These are phyloP conservation scores for Nothophytophthora sp. DNA, from an alignment of 352 stramenopile genomes.

Conservation along the genomic window DNA sequence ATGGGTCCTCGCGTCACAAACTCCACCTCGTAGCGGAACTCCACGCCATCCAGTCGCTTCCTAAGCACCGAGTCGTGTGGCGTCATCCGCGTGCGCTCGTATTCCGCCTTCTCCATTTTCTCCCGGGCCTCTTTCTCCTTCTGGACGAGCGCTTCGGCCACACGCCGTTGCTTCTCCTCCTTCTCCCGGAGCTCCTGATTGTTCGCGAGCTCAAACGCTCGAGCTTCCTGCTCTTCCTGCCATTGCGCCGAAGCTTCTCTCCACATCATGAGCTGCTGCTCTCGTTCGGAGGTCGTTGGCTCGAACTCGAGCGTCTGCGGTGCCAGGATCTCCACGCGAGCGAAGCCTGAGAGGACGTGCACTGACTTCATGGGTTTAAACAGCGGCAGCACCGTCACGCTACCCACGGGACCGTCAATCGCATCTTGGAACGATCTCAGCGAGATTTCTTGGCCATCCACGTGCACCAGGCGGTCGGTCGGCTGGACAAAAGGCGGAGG, in stretches of 20 bases:
- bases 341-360: conserved; percentile 61
- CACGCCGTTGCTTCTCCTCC: conserved; percentile 35
- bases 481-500: conserved; percentile 23
- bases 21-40: conserved; percentile 71
- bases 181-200: conserved; percentile 32
- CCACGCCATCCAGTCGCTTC: conserved; percentile 45
- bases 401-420: conserved; percentile 40
- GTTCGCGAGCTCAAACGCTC: conserved; percentile 31
- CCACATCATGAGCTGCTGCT: conserved; percentile 37
- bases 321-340: conserved; percentile 59
- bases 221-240: conserved; percentile 32
- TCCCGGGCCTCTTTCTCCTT: conserved; percentile 33
- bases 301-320: conserved; percentile 55
- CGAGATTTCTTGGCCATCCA: conserved; percentile 47
- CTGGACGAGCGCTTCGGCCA: conserved; percentile 31
- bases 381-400: conserved; percentile 44
- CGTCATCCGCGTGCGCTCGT: conserved; percentile 56
- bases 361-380: conserved; percentile 32
- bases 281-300: conserved; percentile 28
- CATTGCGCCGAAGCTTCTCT: conserved; percentile 24
- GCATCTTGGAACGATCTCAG: conserved; percentile 46
- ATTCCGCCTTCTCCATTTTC: conserved; percentile 42
- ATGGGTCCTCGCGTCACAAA: conserved; percentile 59
- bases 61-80: conserved; percentile 34
- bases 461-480: conserved; percentile 47